Percentiles rank a stretch among this genome's conserved stretches.
Conservation (phyloP, 2,329 filamentous ascomycete species). For the Trichoderma simmonsii region DNA sequence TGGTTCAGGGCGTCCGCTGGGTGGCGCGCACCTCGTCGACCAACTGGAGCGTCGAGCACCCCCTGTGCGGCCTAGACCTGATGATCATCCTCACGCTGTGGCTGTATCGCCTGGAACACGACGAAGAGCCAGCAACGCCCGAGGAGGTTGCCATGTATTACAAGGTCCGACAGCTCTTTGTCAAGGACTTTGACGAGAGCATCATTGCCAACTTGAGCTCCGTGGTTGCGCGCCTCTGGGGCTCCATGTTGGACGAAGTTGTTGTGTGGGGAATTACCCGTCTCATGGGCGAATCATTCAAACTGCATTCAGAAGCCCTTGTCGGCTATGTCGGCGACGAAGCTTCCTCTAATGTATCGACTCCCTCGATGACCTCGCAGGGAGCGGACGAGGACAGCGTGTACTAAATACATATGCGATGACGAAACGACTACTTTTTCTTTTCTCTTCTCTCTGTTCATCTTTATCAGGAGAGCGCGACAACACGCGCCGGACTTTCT, state of each 20-base stretch:
- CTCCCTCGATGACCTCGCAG: constrained; percentile 69
- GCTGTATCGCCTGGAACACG: constrained; percentile 99
- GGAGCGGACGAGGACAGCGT: constrained; percentile 69
- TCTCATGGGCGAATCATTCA: constrained; percentile 97
- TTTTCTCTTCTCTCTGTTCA: constrained; percentile 23
- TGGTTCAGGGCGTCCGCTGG: constrained; percentile 92
- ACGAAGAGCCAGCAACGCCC: constrained; percentile 83
- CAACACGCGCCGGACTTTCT: constrained; percentile 20
- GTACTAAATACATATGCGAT: constrained; percentile 56
- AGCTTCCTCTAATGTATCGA: constrained; percentile 65
- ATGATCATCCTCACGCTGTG: constrained; percentile 97
- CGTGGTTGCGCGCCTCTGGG: constrained; percentile 93
- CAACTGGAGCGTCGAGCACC: constrained; percentile 98
- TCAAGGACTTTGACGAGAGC: constrained; percentile 81
- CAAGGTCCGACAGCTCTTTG: constrained; percentile 85
- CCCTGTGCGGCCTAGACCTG: constrained; percentile 90
- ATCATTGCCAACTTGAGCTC: constrained; percentile 85
- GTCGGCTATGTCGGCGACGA: constrained; percentile 90
- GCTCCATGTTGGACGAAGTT: constrained; percentile 96
- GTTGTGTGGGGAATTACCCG: constrained; percentile 98
- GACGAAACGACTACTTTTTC: constrained; percentile 45
- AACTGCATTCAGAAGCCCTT: constrained; percentile 90
- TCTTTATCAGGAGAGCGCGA: constrained; percentile 24
- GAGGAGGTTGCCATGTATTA: constrained; percentile 89
- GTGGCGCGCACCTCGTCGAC: constrained; percentile 96